Evolutionary conservation across 2,329 filamentous ascomycete species (phyloP), one percentile per base, ranked within the genome.

Genomic region (Cladosporium sp.): DNA sequence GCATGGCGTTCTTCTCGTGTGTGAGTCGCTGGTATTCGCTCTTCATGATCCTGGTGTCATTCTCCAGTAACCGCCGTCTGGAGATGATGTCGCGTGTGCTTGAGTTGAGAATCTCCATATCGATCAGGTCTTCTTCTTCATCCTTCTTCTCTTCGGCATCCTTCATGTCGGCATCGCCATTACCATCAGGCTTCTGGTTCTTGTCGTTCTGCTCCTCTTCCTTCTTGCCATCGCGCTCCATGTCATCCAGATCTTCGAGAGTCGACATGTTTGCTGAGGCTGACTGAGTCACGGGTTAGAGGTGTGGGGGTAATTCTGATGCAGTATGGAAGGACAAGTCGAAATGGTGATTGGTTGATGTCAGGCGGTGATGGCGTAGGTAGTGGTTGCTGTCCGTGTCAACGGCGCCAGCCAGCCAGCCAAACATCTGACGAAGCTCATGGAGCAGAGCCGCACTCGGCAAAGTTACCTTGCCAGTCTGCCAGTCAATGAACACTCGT

Each of bases 31-130:
- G 92, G 68, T 86, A 91, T 76, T 99, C 94, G 81, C 91, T 96
- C 82, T 89, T 93, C 91, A 99, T 97, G 77, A 99, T 97, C 69
- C 94, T 85, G 70, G 94, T 89, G 76, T 99, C 94, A 76, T 99
- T 99, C 77, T 99, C 94, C 64, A 99, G 81, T 71, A 99, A 83
- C 70, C 92, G 87, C 80, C 87, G 89, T 74, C 94, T 85, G 68
- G 91, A 96, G 69, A 90, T 82, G 70, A 99, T 95, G 78, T 99
- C 94, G 79, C 91, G 86, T 79, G 94, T 97, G 80, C 88, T 93
- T 67, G 95, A 87, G 73, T 85, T 88, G 60, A 97, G 84, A 68
- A 99, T 93, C 78, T 99, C 94, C 57, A 93, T 87, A 75, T 97
- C 93, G 63, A 99, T 83, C 56, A 92, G 83, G 65, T 95, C 88